Percentiles rank a stretch among this genome's conserved stretches.
These are phyloP conservation scores for Aulographum hederae DNA, from an alignment of 2,329 filamentous ascomycete genomes.

Conservation along the genomic window DNA sequence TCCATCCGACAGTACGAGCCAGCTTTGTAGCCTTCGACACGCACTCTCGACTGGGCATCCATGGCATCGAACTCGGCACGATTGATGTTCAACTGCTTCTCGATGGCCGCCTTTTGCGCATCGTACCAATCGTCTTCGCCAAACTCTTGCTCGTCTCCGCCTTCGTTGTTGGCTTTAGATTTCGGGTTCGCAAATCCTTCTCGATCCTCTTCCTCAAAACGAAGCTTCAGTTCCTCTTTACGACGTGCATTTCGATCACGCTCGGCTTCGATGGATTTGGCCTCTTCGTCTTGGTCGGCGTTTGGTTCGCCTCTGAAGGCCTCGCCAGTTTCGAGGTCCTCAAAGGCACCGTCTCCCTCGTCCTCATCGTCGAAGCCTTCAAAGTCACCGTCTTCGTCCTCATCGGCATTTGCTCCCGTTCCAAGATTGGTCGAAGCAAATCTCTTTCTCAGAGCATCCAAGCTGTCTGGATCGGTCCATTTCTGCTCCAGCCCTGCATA, in stretches of 20 bases:
- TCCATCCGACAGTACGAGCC: slow-evolving; percentile 88
- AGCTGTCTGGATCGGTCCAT: slow-evolving; percentile 64
- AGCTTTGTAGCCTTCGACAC: slow-evolving; percentile 78
- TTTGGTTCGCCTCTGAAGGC: slow-evolving; percentile 26
- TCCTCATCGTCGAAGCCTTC: slow-evolving; percentile 40
- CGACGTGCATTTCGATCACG: slow-evolving; percentile 75
- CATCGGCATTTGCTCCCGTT: slow-evolving; percentile 30
- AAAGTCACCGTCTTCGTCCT: slow-evolving; percentile 32
- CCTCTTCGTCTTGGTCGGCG: slow-evolving; percentile 20
- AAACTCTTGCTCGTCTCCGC: slow-evolving; percentile 56
- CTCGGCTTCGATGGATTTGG: slow-evolving; percentile 58
- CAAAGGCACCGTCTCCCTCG: slow-evolving; percentile 66
- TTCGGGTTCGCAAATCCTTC: slow-evolving; percentile 91
- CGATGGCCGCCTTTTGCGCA: slow-evolving; percentile 79
- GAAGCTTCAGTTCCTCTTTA: slow-evolving; percentile 85
- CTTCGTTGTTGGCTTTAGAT: slow-evolving; percentile 46
- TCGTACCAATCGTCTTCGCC: slow-evolving; percentile 99
- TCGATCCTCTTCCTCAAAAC: slow-evolving; percentile 96
- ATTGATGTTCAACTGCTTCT: slow-evolving; percentile 96
- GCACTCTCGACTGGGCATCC: slow-evolving; percentile 64
- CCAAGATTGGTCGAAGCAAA: slow-evolving; percentile 44
- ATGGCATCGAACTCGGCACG: slow-evolving; percentile 78
- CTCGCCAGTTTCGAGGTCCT: slow-evolving; percentile 70
- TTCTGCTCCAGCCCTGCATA: slow-evolving; percentile 67
- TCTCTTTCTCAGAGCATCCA: slow-evolving; percentile 54